These are phyloP conservation scores for Penicillium sp. DNA, from an alignment of 2,329 filamentous ascomycete species.

Conservation along the genomic window DNA sequence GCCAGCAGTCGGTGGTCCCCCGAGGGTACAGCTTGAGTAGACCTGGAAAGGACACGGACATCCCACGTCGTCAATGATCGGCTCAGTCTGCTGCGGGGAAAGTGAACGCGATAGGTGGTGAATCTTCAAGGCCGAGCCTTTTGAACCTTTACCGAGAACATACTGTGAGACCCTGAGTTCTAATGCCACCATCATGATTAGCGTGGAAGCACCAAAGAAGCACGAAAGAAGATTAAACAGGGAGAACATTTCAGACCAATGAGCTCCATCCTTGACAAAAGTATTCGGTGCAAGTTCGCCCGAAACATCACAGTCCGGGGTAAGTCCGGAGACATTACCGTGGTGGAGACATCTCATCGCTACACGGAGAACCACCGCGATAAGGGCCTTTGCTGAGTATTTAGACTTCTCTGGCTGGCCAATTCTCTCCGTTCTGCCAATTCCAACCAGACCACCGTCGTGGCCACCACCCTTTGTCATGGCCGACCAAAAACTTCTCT, in stretches of 20 bases:
- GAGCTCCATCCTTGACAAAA: neutral
- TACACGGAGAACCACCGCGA: constrained; percentile 17
- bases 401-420: constrained; percentile 22
- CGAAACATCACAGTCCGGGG: constrained; percentile 16
- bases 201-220: neutral
- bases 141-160: too few relatives aligned
- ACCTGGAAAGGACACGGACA: neutral
- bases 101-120: neutral
- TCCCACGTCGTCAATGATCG: neutral
- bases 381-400: constrained; percentile 23
- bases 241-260: neutral
- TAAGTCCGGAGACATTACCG: constrained; percentile 27
- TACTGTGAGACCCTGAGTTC: too few relatives aligned
- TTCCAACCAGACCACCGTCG: neutral
- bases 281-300: constrained; percentile 3
- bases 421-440: neutral
- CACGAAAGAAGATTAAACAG: neutral
- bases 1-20: constrained; percentile 13
- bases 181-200: neutral
- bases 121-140: too few relatives aligned
- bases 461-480: constrained; percentile 21
- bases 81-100: constrained; percentile 1
- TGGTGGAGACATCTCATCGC: constrained; percentile 15
- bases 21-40: constrained; percentile 6
- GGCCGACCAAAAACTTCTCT: constrained; percentile 40